A percentile compares a stretch with the other conserved stretches of the same genome.
These are phyloP conservation scores for Fagus sylvatica DNA, from an alignment of 306 rosid genomes.

Conservation along the genomic window DNA sequence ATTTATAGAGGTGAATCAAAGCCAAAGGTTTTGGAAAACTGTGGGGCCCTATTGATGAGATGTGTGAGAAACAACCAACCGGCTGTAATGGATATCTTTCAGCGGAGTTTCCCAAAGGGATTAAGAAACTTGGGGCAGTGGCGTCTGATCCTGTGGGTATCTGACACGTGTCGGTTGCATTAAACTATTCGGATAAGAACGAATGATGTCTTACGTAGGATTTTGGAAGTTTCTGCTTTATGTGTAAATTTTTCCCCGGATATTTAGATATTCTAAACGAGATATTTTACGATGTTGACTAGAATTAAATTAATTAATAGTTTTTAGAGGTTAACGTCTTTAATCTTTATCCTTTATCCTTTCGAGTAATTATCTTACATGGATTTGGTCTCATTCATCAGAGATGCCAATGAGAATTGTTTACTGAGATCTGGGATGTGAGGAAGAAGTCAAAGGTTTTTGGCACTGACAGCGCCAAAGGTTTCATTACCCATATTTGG, in stretches of 20 bases:
- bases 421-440: too few species aligned
- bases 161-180: constrained; percentile 20
- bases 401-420: too few species aligned
- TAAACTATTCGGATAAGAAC: neutral
- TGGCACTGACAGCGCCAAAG: too few species aligned
- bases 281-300: neutral
- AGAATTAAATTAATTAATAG: neutral
- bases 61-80: constrained; percentile 29
- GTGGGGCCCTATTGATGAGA: neutral
- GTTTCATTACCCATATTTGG: too few species aligned
- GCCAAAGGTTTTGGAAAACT: constrained; percentile 7
- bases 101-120: neutral
- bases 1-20: neutral
- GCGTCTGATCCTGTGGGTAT: constrained; percentile 5
- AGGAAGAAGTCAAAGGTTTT: too few species aligned
- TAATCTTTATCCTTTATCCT: too few species aligned
- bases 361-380: too few species aligned
- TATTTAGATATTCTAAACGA: neutral
- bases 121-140: neutral
- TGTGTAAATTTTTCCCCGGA: neutral
- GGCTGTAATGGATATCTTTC: constrained; percentile 14
- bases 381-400: too few species aligned
- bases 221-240: neutral
- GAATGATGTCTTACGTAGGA: neutral
- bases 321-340: neutral